A percentile compares a stretch with the other conserved stretches of the same genome.
Conservation (phyloP, 306 rosid species). For the Datisca glomerata region DNA sequence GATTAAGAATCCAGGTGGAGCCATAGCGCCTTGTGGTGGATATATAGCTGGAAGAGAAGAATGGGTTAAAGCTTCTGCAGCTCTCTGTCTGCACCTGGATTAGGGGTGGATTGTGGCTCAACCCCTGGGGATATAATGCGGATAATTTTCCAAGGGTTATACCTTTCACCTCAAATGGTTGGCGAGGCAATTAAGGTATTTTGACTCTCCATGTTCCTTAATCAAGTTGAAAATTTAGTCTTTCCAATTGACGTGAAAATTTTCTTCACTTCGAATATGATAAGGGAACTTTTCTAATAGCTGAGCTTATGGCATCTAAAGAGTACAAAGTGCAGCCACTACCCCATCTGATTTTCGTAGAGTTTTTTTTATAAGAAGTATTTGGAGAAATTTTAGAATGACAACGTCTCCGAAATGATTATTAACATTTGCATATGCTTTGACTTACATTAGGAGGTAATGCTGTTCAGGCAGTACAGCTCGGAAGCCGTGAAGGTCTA, state of each 20-base stretch:
- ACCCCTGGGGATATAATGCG: conserved; percentile 83
- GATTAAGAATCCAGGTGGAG: conserved; percentile 94
- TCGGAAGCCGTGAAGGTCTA: conserved; percentile 64
- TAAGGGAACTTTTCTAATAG: conserved; percentile 66
- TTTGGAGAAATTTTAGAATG: too few species aligned
- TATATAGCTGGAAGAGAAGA: conserved; percentile 68
- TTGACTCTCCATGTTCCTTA: conserved; percentile 7
- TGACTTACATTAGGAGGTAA: too few species aligned
- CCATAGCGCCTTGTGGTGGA: conserved; percentile 91
- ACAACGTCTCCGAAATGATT: too few species aligned
- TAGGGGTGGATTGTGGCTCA: conserved; percentile 80
- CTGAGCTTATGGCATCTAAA: conserved; percentile 76
- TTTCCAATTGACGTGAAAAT: conserved; percentile 9
- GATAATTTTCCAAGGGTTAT: conserved; percentile 79
- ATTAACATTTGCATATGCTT: too few species aligned
- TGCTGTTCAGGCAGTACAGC: conserved; percentile 64
- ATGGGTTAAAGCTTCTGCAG: conserved; percentile 80
- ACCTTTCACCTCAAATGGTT: conserved; percentile 98
- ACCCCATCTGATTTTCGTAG: conserved; percentile 28
- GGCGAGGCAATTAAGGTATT: conserved; percentile 89
- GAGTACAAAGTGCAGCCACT: conserved; percentile 86
- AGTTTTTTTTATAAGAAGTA: too few species aligned
- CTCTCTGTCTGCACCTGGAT: conserved; percentile 91
- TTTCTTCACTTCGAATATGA: conserved; percentile 7
- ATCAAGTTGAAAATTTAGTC: conserved; percentile 9